phyloP scores from a whole-genome alignment of 2,329 filamentous ascomycete species.

The Ilyonectria mors-panacis region DNA sequence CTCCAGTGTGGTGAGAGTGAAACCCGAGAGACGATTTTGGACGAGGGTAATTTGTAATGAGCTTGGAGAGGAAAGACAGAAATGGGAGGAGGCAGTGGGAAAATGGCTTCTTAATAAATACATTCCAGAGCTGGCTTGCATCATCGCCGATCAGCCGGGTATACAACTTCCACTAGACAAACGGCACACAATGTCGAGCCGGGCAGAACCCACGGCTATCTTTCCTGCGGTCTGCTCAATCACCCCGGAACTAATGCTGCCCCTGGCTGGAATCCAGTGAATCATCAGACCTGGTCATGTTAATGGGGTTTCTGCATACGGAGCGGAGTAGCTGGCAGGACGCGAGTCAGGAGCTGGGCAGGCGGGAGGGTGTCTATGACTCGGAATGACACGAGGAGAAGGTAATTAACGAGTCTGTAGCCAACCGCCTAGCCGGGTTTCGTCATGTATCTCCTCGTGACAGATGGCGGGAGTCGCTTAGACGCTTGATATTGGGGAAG shows the following conservation, averaged over 20 bases:
- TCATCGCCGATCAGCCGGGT: conserved; percentile 3
- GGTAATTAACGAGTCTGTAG: background rate
- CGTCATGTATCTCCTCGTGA: background rate
- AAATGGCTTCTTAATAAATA: conserved; percentile 9
- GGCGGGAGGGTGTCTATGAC: conserved; percentile 2
- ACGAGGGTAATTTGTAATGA: background rate
- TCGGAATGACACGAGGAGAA: background rate
- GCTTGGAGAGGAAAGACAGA: background rate
- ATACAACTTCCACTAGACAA: conserved; percentile 19
- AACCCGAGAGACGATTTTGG: background rate
- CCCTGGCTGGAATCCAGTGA: background rate
- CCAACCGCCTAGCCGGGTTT: background rate
- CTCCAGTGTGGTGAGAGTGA: background rate
- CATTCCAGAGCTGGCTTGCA: background rate
- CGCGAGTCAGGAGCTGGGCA: background rate
- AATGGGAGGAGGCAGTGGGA: background rate
- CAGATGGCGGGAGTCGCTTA: background rate
- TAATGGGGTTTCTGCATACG: background rate
- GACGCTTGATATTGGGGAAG: background rate
- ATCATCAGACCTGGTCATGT: background rate
- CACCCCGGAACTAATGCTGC: background rate
- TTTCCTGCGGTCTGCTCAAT: background rate
- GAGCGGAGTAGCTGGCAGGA: background rate
- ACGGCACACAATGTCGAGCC: conserved; percentile 8
- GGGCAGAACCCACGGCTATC: conserved; percentile 28